Base-by-base conservation (phyloP, 2,329 filamentous ascomycete species). In the Fusarium globosum region DNA sequence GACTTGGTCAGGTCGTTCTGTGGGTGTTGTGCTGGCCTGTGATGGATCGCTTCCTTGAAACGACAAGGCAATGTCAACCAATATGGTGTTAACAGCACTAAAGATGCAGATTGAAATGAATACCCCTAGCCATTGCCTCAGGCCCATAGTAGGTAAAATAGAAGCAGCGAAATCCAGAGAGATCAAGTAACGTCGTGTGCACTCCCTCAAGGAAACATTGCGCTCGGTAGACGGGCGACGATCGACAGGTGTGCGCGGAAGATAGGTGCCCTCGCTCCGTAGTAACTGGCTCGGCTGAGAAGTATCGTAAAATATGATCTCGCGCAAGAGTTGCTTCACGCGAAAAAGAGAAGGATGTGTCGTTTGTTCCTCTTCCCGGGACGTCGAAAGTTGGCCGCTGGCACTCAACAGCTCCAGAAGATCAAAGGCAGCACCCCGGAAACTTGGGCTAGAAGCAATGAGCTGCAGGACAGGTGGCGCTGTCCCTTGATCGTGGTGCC, bases 71-170 rank as follows among this genome's bases (percentile, higher is more conserved):
- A 87, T 80, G 62, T 89, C 86, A 21, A 86, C 81, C 10, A 90
- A 79, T 4, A 90, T 82, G 2, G 87, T 87, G 55, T 86, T 85
- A 26, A 87, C 83, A 35, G 88, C 82, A 76, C 88, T 90, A 74
- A 90, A 89, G n/a, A 90, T 86, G 77, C 88, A 89, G 23, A 90
- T 79, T 18, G 88, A 86, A 56, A 88, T 81, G 67, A 90, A 88
- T 8, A 85, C 78, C 5, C 88, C 86, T 21, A 89, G 77, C 85
- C 87, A 89, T 61, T 82, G 82, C 71, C 83, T 84, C 14, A 83
- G 80, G 30, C 82, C 82, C 28, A 84, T 77, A 10, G 80, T 78
- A n/a, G 80, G 79, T 38, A 80, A 80, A 30, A 82, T 81, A 63
- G 84, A 78, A 5, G 85, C 83, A 23, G 82, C 82, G 8, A 79